Base-by-base conservation (phyloP, 2,329 filamentous ascomycete species). In the Fusarium penzigii region DNA sequence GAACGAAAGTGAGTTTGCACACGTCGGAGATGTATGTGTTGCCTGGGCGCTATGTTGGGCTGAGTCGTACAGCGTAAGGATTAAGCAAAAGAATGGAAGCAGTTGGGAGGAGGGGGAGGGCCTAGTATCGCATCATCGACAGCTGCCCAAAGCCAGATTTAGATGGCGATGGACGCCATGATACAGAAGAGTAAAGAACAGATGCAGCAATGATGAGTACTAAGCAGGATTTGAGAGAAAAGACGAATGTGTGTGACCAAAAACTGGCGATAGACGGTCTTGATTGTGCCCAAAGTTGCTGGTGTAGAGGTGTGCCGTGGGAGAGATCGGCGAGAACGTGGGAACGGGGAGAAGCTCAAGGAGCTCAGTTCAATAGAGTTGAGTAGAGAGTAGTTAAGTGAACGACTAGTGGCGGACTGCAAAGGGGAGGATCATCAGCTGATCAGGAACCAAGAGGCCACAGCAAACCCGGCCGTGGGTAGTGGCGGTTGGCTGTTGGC, bases 341-440 rank as follows among this genome's bases (percentile, higher is more conserved):
- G 56, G 45, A 58, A 53, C 53, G 58, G 54, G 55, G 42, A 59
- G 51, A 59, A 64, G 51, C 57, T 53, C 51, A 11, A 14, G 55
- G 48, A 64, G 55, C 61, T 58, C 52, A 63, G 62, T 25, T 61
- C 51, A 58, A 48, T 55, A 59, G 51, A 47, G 46, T 36, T 44
- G 20, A 25, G 20, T 25, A 25, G 20, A 25, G 20, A 25, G 20
- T 4, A 25, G 20, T 25, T 25, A 25, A 25, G 20, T 25, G 20
- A 25, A 25, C 7, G 20, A 25, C 32, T 5, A 36, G 32, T 14
- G 32, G 32, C 32, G 51, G 46, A 49, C 62, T 64, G 53, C 56
- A 65, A 62, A 64, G 62, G 62, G 60, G 62, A 65, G 59, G 62
- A 65, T 65, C 62, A 65, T 65, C 62, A 65, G 62, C 62, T 65